Percentiles rank a stretch among this genome's conserved stretches.
Conservation (phyloP, 2,329 filamentous ascomycete species). For the Pseudohalonectria lignicola region DNA sequence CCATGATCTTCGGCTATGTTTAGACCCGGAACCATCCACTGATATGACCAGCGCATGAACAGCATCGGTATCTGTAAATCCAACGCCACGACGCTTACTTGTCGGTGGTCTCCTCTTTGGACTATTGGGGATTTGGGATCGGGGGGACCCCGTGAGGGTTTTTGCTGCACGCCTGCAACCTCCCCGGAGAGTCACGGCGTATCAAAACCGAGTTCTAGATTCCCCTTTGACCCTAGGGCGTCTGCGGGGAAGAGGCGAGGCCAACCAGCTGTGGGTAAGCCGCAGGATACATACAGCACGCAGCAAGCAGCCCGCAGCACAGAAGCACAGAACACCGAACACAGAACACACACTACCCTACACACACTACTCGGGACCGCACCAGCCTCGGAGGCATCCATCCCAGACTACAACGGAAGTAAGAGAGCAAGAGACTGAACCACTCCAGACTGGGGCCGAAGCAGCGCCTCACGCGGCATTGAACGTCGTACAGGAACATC, state of each 20-base stretch:
- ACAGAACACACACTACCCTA: not conserved
- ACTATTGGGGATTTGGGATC: too few relatives aligned
- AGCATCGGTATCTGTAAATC: not conserved
- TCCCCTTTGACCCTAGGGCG: not conserved
- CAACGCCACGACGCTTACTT: not conserved
- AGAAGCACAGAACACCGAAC: not conserved
- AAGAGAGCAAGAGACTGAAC: not conserved
- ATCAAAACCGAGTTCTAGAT: not conserved
- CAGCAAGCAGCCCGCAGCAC: too few relatives aligned
- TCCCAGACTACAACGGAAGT: too few relatives aligned
- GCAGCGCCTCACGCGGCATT: not conserved
- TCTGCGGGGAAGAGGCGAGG: slow-evolving; percentile 4
- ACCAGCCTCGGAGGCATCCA: too few relatives aligned
- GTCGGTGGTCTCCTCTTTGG: not conserved
- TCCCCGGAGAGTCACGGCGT: too few relatives aligned
- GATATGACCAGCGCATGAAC: not conserved
- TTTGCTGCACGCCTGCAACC: too few relatives aligned
- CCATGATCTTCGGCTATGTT: slow-evolving; percentile 4
- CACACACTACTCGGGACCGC: too few relatives aligned
- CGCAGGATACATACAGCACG: not conserved
- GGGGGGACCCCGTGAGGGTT: too few relatives aligned
- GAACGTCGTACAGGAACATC: not conserved
- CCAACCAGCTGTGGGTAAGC: not conserved
- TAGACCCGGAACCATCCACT: slow-evolving; percentile 3
- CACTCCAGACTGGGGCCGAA: too few relatives aligned